Evolutionary conservation across 1,139 yeast species (phyloP), one percentile per base, ranked within the genome.

Genomic region (Yamadazyma atmosphaerica): DNA sequence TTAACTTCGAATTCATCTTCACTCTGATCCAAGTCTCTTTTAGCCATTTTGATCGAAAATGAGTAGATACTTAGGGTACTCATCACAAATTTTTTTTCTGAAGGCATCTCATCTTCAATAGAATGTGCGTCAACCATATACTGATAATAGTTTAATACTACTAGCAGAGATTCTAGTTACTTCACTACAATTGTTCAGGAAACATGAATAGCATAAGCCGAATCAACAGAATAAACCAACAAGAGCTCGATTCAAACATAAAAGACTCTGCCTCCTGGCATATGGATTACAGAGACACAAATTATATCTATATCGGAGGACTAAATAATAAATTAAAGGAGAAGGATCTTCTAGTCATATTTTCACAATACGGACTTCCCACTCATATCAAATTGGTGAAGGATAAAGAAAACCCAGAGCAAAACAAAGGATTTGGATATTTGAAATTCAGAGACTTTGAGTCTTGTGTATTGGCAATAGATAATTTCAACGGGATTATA

Each of bases 301-400:
- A 66, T n/a, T 69, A 68, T 43, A 56, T 70, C 35, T 76, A 63
- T 52, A 79, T 90, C 22, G 95, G 96, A 1, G 81, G 85, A n/a
- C 60, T 92, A 15, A 83, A 89, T 10, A 62, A 53, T 14, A 77
- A 75, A 33, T 57, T 89, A 30, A 78, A 79, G 8, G 95, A 86
- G 52, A 81, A 81, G 31, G 98, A 92, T 54, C 60, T 92, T 1
- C 55, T 89, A 9, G 74, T 81, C 0, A 78, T 90, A 28, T 92
- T 92, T 56, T 85, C 96, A 4, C 98, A 92, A 56, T 92, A 76
- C 58, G 98, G 98, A 1, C 74, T 82, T 19, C 96, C 97, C 0
- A 83, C 86, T 0, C 89, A 86, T 54, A 58, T 90, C 29, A 80
- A 84, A 40, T 64, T 92, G 41, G 72, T 79, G n/a, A 72, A 89